These are phyloP conservation scores for Conticribra weissflogii DNA, from an alignment of 108 stramenopile genomes.

Conservation along the genomic window DNA sequence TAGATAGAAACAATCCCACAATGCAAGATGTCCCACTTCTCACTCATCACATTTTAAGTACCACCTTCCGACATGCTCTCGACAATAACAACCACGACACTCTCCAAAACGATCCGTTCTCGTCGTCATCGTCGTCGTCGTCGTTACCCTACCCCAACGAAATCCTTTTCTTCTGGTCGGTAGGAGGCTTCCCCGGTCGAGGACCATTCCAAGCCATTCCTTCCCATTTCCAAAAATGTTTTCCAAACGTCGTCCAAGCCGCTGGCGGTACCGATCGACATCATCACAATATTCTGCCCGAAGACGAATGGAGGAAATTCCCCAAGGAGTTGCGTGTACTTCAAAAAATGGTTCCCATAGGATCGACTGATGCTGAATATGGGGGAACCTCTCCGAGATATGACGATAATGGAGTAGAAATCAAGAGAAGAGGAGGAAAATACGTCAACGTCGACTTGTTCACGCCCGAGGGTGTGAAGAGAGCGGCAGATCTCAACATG, in stretches of 20 bases:
- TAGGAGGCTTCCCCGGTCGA: not conserved
- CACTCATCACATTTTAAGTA: constrained; percentile 13
- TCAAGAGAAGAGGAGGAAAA: constrained; percentile 11
- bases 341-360: constrained; percentile 3
- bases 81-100: constrained; percentile 4
- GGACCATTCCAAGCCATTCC: not conserved
- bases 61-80: constrained; percentile 24
- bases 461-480: constrained; percentile 11
- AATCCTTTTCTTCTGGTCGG: constrained; percentile 12
- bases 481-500: constrained; percentile 24
- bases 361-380: not conserved
- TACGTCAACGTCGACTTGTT: constrained; percentile 35
- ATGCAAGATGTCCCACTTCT: constrained; percentile 6
- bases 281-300: not conserved
- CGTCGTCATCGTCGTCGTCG: too few relatives aligned
- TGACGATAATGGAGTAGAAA: not conserved
- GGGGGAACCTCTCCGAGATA: not conserved
- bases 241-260: constrained; percentile 18
- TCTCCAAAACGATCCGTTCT: not conserved
- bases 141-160: constrained; percentile 10
- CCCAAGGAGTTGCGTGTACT: constrained; percentile 1
- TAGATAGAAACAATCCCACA: constrained; percentile 16
- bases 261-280: not conserved
- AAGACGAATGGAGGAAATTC: constrained; percentile 14
- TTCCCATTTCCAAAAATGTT: constrained; percentile 7